Evolutionary conservation across 805 yeast species (phyloP).

Genomic region (Danielia reshetovae): DNA sequence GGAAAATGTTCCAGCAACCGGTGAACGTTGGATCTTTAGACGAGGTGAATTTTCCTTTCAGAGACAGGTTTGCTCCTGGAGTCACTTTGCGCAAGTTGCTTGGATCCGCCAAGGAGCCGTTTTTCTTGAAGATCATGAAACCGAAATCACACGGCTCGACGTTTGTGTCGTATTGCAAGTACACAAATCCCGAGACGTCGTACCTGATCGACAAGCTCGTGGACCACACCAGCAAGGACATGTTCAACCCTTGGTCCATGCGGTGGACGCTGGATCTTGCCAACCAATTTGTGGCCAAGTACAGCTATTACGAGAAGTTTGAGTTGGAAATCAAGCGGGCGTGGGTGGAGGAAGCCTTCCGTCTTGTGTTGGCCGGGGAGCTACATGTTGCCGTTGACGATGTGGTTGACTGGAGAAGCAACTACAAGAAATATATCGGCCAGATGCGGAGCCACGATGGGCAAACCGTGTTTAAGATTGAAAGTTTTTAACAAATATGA

Average conservation of each 20-base stretch:
- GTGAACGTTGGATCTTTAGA: conserved; percentile 28
- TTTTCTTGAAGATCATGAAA: conserved; percentile 32
- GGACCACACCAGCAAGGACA: conserved; percentile 16
- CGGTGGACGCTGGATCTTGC: conserved; percentile 33
- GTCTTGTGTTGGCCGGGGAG: conserved; percentile 22
- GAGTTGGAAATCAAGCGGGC: conserved; percentile 22
- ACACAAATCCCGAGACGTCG: conserved; percentile 26
- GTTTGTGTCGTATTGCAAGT: conserved; percentile 35
- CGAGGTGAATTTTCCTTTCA: conserved; percentile 27
- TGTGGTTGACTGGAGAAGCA: conserved; percentile 36
- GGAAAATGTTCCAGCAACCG: conserved; percentile 30
- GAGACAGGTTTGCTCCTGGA: conserved; percentile 12
- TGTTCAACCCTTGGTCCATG: conserved; percentile 32
- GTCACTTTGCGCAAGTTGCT: conserved; percentile 15
- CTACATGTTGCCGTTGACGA: conserved; percentile 29
- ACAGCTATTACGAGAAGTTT: conserved; percentile 33
- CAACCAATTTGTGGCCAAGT: conserved; percentile 24
- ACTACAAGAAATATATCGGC: conserved; percentile 25
- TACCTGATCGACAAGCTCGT: conserved; percentile 30
- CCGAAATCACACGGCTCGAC: conserved; percentile 32
- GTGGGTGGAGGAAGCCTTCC: conserved; percentile 35
- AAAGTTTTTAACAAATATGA: conserved; percentile 14
- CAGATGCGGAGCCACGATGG: conserved; percentile 27
- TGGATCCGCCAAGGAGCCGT: conserved; percentile 27
- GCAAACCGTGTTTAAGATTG: conserved; percentile 33